Evolutionary conservation across 2,329 filamentous ascomycete species (phyloP).

Genomic region (Sphaerulina musiva): DNA sequence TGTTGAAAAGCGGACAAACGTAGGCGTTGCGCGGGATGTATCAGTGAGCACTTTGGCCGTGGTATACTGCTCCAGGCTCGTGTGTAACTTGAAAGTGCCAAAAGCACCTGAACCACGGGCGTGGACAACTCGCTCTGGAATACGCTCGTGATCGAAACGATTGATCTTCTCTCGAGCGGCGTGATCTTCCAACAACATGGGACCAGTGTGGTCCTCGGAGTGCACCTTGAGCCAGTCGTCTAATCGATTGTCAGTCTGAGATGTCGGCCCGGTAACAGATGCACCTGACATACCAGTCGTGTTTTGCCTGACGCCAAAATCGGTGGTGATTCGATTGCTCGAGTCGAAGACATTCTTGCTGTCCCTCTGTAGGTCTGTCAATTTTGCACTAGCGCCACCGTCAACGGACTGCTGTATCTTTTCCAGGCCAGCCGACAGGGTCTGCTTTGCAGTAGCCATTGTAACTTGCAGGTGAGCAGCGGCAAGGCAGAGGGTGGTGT

Average conservation of each 20-base stretch:
- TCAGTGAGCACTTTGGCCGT: constrained; percentile 60
- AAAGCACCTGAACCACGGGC: constrained; percentile 60
- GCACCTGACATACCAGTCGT: constrained; percentile 45
- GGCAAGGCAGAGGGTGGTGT: not conserved
- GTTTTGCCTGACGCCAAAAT: constrained; percentile 66
- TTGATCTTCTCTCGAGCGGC: constrained; percentile 69
- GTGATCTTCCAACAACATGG: constrained; percentile 63
- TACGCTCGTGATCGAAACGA: constrained; percentile 69
- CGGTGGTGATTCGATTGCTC: constrained; percentile 61
- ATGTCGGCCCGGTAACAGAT: not conserved
- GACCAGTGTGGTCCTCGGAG: constrained; percentile 58
- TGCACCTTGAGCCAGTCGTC: constrained; percentile 70
- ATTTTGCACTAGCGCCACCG: constrained; percentile 44
- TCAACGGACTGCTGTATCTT: constrained; percentile 31
- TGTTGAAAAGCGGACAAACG: constrained; percentile 72
- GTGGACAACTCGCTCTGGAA: constrained; percentile 63
- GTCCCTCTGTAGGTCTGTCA: constrained; percentile 53
- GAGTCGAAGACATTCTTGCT: constrained; percentile 52
- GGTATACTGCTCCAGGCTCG: constrained; percentile 58
- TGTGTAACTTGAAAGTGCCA: constrained; percentile 59
- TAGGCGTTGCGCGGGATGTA: constrained; percentile 58
- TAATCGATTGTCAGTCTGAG: not conserved
- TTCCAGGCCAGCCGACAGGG: constrained; percentile 23
- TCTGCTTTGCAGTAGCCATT: constrained; percentile 21
- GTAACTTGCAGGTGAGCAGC: constrained; percentile 4